Percentiles rank a stretch among this genome's conserved stretches.
Evolutionary conservation across 495 filamentous ascomycete genomes (phyloP).

Genomic region (Parmelia sp.): DNA sequence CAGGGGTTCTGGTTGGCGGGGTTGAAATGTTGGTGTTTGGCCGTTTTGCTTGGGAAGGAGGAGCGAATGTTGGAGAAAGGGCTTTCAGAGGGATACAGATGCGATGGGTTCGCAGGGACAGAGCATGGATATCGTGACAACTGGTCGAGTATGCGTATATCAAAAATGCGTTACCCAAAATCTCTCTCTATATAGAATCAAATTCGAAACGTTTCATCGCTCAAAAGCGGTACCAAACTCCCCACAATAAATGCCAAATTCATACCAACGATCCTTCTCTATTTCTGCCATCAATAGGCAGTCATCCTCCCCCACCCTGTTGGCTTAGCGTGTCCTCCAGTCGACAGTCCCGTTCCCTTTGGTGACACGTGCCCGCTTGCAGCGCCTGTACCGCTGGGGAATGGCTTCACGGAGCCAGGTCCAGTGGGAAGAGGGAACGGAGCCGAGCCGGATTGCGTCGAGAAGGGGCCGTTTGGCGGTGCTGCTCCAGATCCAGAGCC

Average conservation of each 20-base stretch:
- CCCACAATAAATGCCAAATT: background rate
- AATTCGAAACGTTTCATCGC: background rate
- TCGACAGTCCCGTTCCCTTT: background rate
- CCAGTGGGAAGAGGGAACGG: background rate
- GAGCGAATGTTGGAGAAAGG: too few relatives aligned
- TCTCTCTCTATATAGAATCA: background rate
- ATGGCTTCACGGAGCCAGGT: background rate
- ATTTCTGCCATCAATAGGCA: background rate
- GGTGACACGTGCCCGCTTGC: background rate
- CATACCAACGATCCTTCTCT: background rate
- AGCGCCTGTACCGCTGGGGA: conserved; percentile 1
- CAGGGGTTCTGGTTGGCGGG: too few relatives aligned
- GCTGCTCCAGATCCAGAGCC: background rate
- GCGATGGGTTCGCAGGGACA: background rate
- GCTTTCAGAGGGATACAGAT: too few relatives aligned
- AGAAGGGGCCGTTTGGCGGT: conserved; percentile 4
- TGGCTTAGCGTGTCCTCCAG: background rate
- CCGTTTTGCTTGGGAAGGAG: too few relatives aligned
- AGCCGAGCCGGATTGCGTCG: background rate
- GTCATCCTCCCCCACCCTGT: background rate
- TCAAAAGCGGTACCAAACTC: background rate
- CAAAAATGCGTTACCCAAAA: background rate
- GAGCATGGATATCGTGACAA: background rate
- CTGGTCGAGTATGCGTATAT: background rate
- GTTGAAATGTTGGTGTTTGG: too few relatives aligned